Evolutionary conservation across 2,329 filamentous ascomycete genomes (phyloP).

Genomic region (Macrophomina pseudophaseolina): DNA sequence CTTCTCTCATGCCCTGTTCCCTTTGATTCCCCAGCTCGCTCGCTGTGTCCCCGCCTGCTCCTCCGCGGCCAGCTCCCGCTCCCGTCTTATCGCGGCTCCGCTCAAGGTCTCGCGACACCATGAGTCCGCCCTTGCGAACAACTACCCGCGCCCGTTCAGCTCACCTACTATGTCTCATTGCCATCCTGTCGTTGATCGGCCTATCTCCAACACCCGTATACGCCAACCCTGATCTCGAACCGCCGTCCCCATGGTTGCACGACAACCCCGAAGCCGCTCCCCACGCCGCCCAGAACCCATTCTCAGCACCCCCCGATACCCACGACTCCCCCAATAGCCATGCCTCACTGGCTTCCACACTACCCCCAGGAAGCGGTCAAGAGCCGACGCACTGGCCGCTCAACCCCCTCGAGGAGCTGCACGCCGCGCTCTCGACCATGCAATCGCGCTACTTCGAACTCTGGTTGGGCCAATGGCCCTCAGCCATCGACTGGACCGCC

Average conservation of each 20-base stretch:
- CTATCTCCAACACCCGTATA: background rate
- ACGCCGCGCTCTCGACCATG: constrained; percentile 71
- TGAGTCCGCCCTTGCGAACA: constrained; percentile 7
- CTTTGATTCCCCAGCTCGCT: background rate
- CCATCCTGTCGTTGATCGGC: background rate
- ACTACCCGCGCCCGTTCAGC: background rate
- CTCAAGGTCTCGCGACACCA: constrained; percentile 7
- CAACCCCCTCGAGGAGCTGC: constrained; percentile 42
- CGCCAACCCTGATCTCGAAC: background rate
- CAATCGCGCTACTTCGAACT: constrained; percentile 78
- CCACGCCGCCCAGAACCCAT: background rate
- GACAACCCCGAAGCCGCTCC: background rate
- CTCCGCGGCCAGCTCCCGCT: constrained; percentile 1
- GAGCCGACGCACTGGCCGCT: constrained; percentile 20
- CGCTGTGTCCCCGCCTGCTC: constrained; percentile 11
- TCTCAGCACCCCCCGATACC: background rate
- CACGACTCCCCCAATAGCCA: background rate
- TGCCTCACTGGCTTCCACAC: background rate
- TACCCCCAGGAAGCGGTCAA: background rate
- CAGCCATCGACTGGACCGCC: constrained; percentile 90
- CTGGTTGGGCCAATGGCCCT: constrained; percentile 82
- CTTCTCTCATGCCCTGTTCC: background rate
- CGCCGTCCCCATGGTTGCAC: background rate
- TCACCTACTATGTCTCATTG: background rate
- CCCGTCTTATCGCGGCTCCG: background rate